A percentile compares a stretch with the other conserved stretches of the same genome.
These are phyloP conservation scores for Vachellia pachyceras DNA, from an alignment of 306 rosid genomes.

Conservation along the genomic window DNA sequence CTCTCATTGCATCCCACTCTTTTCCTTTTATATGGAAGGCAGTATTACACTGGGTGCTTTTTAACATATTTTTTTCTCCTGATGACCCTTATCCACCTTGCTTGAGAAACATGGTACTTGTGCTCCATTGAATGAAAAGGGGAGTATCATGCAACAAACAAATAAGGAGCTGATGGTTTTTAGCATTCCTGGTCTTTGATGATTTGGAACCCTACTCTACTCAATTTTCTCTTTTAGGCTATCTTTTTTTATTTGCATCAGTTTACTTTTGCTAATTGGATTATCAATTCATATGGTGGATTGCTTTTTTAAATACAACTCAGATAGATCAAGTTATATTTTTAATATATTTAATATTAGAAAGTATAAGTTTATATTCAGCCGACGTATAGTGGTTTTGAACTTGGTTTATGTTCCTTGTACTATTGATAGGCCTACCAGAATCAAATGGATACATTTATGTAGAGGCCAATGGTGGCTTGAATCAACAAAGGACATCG, in stretches of 20 bases:
- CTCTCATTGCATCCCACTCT: neutral
- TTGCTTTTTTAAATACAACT: neutral
- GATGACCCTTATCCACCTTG: neutral
- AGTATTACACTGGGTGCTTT: neutral
- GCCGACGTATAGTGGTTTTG: conserved; percentile 16
- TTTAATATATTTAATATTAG: neutral
- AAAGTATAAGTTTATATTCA: conserved; percentile 5
- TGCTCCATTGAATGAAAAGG: neutral
- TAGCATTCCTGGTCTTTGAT: neutral
- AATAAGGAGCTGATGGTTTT: neutral
- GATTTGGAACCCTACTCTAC: neutral
- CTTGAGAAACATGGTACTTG: neutral
- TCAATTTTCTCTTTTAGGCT: neutral
- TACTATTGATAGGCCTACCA: conserved; percentile 57
- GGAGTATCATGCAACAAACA: neutral
- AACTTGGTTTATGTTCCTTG: conserved; percentile 27
- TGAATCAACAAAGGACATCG: conserved; percentile 88
- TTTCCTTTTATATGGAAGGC: neutral
- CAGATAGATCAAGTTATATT: neutral
- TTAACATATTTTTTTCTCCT: neutral
- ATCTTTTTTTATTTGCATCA: neutral
- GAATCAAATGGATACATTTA: conserved; percentile 85
- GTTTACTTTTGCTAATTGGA: conserved; percentile 1
- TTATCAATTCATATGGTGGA: neutral
- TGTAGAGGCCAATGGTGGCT: conserved; percentile 89